A percentile compares a stretch with the other conserved stretches of the same genome.
phyloP scores from a whole-genome alignment of 2,329 filamentous ascomycete genomes.

The Talaromyces sp. region DNA sequence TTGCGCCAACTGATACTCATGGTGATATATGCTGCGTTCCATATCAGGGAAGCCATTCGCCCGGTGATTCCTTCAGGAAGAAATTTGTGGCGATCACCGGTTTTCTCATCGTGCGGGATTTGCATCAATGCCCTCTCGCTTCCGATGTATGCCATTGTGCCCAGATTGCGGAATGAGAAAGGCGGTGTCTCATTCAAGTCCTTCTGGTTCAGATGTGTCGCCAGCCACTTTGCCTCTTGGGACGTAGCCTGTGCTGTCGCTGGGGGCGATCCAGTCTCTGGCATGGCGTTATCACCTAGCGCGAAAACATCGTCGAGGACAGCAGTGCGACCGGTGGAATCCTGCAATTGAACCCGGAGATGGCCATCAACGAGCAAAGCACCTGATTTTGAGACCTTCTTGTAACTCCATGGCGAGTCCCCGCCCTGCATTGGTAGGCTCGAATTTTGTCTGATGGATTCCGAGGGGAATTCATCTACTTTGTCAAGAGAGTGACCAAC shows the following conservation, averaged over 20 bases:
- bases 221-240: constrained; percentile 63
- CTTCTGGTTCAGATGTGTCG: constrained; percentile 56
- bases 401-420: constrained; percentile 50
- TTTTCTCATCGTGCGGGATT: constrained; percentile 36
- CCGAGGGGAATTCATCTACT: constrained; percentile 36
- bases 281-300: constrained; percentile 60
- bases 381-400: constrained; percentile 51
- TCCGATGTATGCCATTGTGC: constrained; percentile 63
- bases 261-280: constrained; percentile 55
- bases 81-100: constrained; percentile 26
- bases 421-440: constrained; percentile 9
- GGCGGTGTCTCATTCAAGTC: constrained; percentile 37
- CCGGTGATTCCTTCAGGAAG: constrained; percentile 43
- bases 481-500: constrained; percentile 31
- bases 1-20: constrained; percentile 54
- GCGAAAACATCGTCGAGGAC: constrained; percentile 58
- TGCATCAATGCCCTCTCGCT: constrained; percentile 62
- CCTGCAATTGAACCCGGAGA: constrained; percentile 57
- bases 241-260: constrained; percentile 63
- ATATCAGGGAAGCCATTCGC: constrained; percentile 45
- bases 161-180: constrained; percentile 61
- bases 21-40: constrained; percentile 49
- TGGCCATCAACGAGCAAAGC: constrained; percentile 59
- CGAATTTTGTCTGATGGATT: constrained; percentile 30
- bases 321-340: constrained; percentile 37